phyloP scores from a whole-genome alignment of 2,329 filamentous ascomycete species.

The Colletotrichum gloeosporioides region DNA sequence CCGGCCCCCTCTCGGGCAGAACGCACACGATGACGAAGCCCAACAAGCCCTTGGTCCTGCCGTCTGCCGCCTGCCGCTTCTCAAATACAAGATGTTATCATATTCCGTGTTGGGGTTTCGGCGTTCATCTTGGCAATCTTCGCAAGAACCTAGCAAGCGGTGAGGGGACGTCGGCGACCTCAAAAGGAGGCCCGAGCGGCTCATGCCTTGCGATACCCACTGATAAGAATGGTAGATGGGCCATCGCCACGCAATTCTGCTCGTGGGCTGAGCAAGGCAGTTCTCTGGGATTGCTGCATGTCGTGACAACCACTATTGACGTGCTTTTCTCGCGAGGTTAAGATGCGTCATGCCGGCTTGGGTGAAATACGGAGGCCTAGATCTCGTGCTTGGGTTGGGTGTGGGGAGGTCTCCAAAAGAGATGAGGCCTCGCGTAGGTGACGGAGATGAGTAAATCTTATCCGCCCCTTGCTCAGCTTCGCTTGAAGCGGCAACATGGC shows the following conservation, averaged over 20 bases:
- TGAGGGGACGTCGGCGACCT: neutral
- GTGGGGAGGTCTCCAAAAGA: neutral
- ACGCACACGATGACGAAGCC: neutral
- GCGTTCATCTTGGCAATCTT: neutral
- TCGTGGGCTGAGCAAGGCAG: neutral
- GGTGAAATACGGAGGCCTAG: neutral
- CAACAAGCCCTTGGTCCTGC: neutral
- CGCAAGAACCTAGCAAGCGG: neutral
- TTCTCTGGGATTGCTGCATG: neutral
- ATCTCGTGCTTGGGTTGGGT: neutral
- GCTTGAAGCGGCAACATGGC: neutral
- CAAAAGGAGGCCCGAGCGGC: neutral
- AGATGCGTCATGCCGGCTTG: neutral
- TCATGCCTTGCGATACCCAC: neutral
- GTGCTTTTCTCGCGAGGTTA: neutral
- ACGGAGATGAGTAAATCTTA: neutral
- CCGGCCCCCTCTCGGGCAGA: neutral
- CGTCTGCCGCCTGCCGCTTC: neutral
- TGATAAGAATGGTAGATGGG: neutral
- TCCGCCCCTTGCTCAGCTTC: neutral
- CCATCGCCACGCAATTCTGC: neutral
- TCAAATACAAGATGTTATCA: neutral
- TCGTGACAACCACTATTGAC: neutral
- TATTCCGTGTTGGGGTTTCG: neutral
- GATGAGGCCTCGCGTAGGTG: neutral